Evolutionary conservation across 495 filamentous ascomycete species (phyloP).

Genomic region (Opeltia flavorubescens): DNA sequence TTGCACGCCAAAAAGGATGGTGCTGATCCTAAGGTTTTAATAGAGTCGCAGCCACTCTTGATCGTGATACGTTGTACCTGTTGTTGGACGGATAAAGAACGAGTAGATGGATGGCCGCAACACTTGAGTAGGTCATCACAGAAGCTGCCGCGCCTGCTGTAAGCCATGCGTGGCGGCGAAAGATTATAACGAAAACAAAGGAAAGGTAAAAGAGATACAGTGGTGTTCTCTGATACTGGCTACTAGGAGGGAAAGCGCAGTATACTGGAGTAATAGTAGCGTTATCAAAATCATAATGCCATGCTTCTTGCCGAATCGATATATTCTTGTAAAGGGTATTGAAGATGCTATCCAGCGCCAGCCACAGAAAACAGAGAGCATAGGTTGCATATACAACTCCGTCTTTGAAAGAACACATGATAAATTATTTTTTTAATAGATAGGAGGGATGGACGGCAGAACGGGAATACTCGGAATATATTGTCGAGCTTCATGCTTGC

Average conservation of each 20-base stretch:
- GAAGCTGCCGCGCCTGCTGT: constrained; percentile 6
- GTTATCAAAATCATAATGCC: background rate
- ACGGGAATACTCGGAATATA: no score
- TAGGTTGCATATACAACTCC: no score
- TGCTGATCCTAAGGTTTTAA: background rate
- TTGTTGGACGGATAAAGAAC: constrained; percentile 7
- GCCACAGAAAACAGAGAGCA: no score
- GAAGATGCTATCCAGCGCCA: background rate
- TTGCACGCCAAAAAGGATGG: background rate
- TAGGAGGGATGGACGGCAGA: no score
- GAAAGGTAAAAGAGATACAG: constrained; percentile 5
- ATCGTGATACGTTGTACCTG: background rate
- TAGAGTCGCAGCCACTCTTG: constrained; percentile 3
- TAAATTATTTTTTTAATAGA: no score
- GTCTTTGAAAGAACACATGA: no score
- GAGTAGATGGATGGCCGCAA: constrained; percentile 5
- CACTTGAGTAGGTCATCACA: constrained; percentile 5
- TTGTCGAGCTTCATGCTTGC: no score
- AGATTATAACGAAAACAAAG: background rate
- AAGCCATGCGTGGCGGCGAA: constrained; percentile 6
- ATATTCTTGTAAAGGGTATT: background rate
- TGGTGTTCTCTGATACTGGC: constrained; percentile 2
- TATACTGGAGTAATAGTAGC: background rate
- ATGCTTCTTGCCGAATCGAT: background rate
- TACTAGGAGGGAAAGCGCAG: constrained; percentile 1